Percentiles rank a stretch among this genome's conserved stretches.
Evolutionary conservation across 352 stramenopile genomes (phyloP).

Genomic region (Globisporangium cylindrosporum): DNA sequence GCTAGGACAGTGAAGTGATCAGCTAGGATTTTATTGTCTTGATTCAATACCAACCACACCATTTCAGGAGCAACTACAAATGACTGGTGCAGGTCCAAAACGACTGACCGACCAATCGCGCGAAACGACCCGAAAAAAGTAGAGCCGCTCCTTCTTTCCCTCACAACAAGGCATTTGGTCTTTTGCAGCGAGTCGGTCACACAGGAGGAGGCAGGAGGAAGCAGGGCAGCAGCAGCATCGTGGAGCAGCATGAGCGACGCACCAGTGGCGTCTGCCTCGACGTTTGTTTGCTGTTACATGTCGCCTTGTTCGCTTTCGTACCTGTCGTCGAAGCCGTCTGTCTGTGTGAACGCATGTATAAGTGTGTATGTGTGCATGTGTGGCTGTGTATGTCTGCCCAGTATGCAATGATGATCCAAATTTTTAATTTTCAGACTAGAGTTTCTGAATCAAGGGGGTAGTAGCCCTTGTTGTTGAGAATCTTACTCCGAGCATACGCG

Average conservation of each 20-base stretch:
- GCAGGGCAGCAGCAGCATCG: neutral
- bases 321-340: neutral
- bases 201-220: neutral
- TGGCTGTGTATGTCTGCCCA: slow-evolving; percentile 6
- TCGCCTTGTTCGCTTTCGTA: neutral
- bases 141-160: neutral
- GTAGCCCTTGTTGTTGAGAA: slow-evolving; percentile 82
- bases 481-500: slow-evolving; percentile 69
- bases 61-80: neutral
- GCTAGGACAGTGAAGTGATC: neutral
- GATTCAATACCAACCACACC: neutral
- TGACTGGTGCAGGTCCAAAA: slow-evolving; percentile 12
- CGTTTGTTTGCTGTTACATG: neutral
- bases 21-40: neutral
- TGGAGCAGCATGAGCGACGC: neutral
- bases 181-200: slow-evolving; percentile 7
- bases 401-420: slow-evolving; percentile 78
- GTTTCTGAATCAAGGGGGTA: slow-evolving; percentile 88
- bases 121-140: neutral
- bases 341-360: neutral
- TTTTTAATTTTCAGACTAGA: slow-evolving; percentile 90
- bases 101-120: neutral
- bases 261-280: neutral
- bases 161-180: slow-evolving; percentile 5
- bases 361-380: slow-evolving; percentile 1